phyloP scores from a whole-genome alignment of 129 eudicot genomes.

The Tagetes patula region DNA sequence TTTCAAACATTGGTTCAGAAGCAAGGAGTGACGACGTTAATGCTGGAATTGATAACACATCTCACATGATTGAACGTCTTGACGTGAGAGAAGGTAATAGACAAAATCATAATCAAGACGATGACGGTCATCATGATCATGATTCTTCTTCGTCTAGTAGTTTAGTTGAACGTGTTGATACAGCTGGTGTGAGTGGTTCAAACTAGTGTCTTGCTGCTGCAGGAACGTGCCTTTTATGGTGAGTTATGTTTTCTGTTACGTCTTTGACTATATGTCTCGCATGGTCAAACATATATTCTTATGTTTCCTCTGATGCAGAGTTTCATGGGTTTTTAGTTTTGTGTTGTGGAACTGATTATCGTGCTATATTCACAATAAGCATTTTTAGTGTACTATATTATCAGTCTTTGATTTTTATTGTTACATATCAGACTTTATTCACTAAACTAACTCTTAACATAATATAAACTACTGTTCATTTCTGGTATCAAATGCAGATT shows the following conservation, averaged over 20 bases:
- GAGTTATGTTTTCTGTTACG: conserved; percentile 1
- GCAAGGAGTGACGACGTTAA: conserved; percentile 67
- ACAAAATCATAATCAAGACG: conserved; percentile 12
- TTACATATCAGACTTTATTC: no score
- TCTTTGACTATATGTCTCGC: neutral
- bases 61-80: conserved; percentile 73
- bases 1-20: conserved; percentile 69
- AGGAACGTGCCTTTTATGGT: conserved; percentile 26
- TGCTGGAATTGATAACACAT: conserved; percentile 64
- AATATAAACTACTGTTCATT: no score
- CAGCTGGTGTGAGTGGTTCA: conserved; percentile 15
- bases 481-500: no score
- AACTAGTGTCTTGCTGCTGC: conserved; percentile 24
- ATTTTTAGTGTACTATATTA: neutral
- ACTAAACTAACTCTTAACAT: no score
- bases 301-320: neutral
- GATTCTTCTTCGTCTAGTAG: conserved; percentile 18
- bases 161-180: conserved; percentile 24
- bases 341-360: neutral
- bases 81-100: conserved; percentile 53
- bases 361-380: neutral
- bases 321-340: neutral
- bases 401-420: neutral
- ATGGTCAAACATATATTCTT: conserved; percentile 15
- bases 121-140: neutral